Percentiles rank a stretch among this genome's conserved stretches.
Conservation (phyloP, 306 rosid genomes). For the Cyamopsis tetragonoloba region DNA sequence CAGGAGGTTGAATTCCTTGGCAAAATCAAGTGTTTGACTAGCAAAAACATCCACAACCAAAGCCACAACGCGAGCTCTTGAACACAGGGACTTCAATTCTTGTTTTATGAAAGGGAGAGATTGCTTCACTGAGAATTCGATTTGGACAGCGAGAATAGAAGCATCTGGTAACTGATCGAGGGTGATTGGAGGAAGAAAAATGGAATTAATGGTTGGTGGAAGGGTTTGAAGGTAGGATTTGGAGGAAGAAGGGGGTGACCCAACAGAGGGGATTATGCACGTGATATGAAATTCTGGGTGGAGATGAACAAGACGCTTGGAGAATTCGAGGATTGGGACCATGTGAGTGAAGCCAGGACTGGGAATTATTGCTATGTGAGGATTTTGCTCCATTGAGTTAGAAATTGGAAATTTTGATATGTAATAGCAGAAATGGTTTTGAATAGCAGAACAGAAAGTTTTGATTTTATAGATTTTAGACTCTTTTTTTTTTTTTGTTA, state of each 20-base stretch:
- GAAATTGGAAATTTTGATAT: too few species aligned
- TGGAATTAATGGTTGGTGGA: slow-evolving; percentile 23
- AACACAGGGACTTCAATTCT: slow-evolving; percentile 6
- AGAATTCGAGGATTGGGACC: slow-evolving; percentile 28
- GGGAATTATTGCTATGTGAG: slow-evolving; percentile 33
- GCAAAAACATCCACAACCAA: slow-evolving; percentile 35
- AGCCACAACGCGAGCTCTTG: slow-evolving; percentile 17
- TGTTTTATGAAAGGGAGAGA: slow-evolving; percentile 20
- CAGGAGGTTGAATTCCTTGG: slow-evolving; percentile 22
- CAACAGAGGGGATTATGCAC: slow-evolving; percentile 33
- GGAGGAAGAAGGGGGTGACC: neutral
- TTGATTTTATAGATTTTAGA: too few species aligned
- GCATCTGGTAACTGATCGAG: neutral
- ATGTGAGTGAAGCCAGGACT: slow-evolving; percentile 33
- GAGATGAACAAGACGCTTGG: slow-evolving; percentile 26
- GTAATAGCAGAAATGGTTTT: too few species aligned
- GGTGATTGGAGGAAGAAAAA: slow-evolving; percentile 6
- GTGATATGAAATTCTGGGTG: slow-evolving; percentile 28
- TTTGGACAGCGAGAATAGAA: neutral
- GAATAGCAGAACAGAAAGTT: too few species aligned
- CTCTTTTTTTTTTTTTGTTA: too few species aligned
- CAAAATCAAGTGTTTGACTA: slow-evolving; percentile 21
- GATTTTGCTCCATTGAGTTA: slow-evolving; percentile 17
- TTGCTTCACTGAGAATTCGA: slow-evolving; percentile 13
- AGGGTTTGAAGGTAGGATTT: slow-evolving; percentile 28